These are phyloP conservation scores for Cupressus sempervirens DNA, from an alignment of 75 land plant genomes.

Conservation along the genomic window DNA sequence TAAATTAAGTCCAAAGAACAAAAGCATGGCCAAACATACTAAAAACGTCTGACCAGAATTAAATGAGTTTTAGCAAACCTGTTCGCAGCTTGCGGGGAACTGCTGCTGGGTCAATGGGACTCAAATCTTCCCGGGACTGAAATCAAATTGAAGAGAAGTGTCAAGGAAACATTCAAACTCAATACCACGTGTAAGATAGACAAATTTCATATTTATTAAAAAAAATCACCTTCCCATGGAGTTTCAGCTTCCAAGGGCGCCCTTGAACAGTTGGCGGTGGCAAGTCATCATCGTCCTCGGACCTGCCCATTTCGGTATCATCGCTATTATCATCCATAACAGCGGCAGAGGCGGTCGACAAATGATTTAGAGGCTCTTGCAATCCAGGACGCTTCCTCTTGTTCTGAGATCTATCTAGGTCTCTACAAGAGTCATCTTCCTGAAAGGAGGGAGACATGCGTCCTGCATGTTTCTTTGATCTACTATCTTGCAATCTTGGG, in stretches of 20 bases:
- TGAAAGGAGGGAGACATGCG: conserved; percentile 2
- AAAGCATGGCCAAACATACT: neutral
- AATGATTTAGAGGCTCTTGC: conserved; percentile 30
- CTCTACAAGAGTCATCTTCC: conserved; percentile 5
- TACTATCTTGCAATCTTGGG: conserved; percentile 1
- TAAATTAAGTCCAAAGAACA: neutral
- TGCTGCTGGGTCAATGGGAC: conserved; percentile 22
- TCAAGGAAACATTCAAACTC: conserved; percentile 1
- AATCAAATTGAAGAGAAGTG: neutral
- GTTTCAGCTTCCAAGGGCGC: conserved; percentile 24
- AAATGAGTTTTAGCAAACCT: conserved; percentile 11
- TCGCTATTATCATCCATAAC: conserved; percentile 10
- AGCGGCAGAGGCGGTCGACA: conserved; percentile 6
- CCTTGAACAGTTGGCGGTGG: conserved; percentile 31
- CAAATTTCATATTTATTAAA: neutral
- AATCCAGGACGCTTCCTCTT: conserved; percentile 28
- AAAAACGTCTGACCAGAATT: neutral
- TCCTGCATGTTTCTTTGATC: conserved; percentile 4
- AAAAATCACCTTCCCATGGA: conserved; percentile 28
- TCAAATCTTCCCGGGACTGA: conserved; percentile 29
- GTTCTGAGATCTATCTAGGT: conserved; percentile 19
- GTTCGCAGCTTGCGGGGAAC: conserved; percentile 47
- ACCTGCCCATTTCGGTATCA: conserved; percentile 25
- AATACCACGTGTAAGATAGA: neutral
- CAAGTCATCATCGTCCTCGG: conserved; percentile 33